Percentiles rank a stretch among this genome's conserved stretches.
Conservation (phyloP, 768 basidiomycete species). For the Exidia glandulosa region DNA sequence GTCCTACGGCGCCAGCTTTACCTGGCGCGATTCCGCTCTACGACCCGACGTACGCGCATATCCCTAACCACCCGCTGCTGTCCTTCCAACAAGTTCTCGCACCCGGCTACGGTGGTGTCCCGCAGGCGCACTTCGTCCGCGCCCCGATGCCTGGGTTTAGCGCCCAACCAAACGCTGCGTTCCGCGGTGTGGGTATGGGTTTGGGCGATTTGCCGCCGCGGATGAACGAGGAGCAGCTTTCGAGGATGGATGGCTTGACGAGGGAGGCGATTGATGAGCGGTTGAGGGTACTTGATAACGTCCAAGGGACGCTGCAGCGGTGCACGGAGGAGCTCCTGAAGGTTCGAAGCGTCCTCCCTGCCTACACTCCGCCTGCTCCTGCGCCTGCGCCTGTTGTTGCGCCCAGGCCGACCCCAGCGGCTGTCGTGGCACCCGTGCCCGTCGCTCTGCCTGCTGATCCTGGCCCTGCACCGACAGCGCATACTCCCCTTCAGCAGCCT, state of each 20-base stretch:
- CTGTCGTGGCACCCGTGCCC: not conserved
- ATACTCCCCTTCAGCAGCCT: not conserved
- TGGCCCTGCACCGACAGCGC: not conserved
- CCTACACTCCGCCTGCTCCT: constrained; percentile 7
- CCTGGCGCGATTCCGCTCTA: constrained; percentile 33
- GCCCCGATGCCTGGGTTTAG: constrained; percentile 3
- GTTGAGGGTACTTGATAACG: constrained; percentile 63
- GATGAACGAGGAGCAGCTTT: constrained; percentile 52
- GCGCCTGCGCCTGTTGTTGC: too few relatives aligned
- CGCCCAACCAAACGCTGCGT: constrained; percentile 3
- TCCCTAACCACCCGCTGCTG: constrained; percentile 3
- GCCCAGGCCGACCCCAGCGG: not conserved
- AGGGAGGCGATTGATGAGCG: constrained; percentile 80
- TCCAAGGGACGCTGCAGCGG: constrained; percentile 59
- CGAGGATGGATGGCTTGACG: constrained; percentile 52
- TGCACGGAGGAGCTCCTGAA: constrained; percentile 72
- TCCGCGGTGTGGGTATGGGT: constrained; percentile 5
- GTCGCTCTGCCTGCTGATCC: not conserved
- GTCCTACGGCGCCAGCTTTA: constrained; percentile 6
- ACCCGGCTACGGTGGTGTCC: not conserved
- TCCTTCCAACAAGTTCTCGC: not conserved
- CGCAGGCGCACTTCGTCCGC: not conserved
- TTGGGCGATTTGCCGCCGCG: constrained; percentile 28
- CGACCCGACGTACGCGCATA: constrained; percentile 13
- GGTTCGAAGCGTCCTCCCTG: constrained; percentile 60